Percentiles rank a stretch among this genome's conserved stretches.
These are phyloP conservation scores for Micromonas commoda DNA, from an alignment of 139 green algal species.

Conservation along the genomic window DNA sequence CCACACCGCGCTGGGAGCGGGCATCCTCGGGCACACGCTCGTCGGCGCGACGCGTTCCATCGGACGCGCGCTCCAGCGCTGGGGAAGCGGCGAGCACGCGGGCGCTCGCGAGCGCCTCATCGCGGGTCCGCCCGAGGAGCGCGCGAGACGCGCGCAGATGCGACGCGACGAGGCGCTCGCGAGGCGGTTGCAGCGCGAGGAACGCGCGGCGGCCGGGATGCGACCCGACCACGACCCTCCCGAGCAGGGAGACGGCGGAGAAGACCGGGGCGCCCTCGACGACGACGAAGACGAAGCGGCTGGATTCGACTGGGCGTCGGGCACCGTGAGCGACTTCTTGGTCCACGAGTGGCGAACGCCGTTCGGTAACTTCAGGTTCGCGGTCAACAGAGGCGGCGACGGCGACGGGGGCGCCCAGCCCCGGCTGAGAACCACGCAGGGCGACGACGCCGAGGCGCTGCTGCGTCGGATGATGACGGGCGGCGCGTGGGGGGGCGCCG, in stretches of 20 bases:
- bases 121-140: not conserved
- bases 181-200: constrained; percentile 5
- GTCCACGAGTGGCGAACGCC: not conserved
- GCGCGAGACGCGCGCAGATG: not conserved
- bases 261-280: not conserved
- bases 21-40: not conserved
- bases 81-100: no score
- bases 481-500: no score
- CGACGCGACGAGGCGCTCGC: not conserved
- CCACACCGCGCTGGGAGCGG: not conserved
- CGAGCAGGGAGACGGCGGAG: not conserved
- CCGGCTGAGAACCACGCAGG: no score
- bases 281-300: not conserved
- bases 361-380: not conserved
- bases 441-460: no score
- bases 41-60: not conserved
- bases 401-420: no score
- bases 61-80: not conserved
- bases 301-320: not conserved
- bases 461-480: no score
- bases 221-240: not conserved
- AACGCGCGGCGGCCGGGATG: not conserved
- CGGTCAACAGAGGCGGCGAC: not conserved
- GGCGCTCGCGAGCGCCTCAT: no score
- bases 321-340: not conserved